These are phyloP conservation scores for Silene coronaria DNA, from an alignment of 179 eudicot species.

Conservation along the genomic window DNA sequence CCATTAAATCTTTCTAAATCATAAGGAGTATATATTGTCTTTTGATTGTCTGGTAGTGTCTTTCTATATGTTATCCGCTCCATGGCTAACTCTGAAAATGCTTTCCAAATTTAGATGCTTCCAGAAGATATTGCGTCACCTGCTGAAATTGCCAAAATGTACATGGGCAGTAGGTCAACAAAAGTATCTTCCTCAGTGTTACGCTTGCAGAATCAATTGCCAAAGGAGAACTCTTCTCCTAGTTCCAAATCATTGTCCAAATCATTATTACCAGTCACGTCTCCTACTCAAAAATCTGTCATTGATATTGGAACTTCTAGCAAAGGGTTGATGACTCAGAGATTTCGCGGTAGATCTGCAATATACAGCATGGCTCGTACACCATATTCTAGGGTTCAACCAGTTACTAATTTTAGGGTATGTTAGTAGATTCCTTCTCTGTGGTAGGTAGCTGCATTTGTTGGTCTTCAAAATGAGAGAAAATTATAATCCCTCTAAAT, in stretches of 20 bases:
- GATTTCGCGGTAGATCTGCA: constrained; percentile 81
- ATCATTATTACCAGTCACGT: constrained; percentile 32
- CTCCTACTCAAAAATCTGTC: constrained; percentile 35
- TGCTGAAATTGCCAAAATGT: constrained; percentile 94
- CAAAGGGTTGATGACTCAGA: constrained; percentile 57
- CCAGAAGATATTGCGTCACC: constrained; percentile 71
- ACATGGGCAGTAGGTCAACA: constrained; percentile 69
- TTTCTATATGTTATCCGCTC: not conserved
- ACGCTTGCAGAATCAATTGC: constrained; percentile 37
- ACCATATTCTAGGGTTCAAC: constrained; percentile 57
- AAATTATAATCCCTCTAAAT: too few relatives aligned
- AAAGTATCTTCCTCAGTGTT: constrained; percentile 47
- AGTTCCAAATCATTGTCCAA: constrained; percentile 29
- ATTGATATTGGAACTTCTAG: constrained; percentile 32
- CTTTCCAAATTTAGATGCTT: constrained; percentile 39
- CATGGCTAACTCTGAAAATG: not conserved
- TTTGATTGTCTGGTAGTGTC: constrained; percentile 5
- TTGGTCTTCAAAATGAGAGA: not conserved
- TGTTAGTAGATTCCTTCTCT: constrained; percentile 6
- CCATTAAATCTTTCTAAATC: not conserved
- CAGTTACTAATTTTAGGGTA: constrained; percentile 41
- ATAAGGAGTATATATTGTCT: not conserved
- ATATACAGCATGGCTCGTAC: constrained; percentile 83
- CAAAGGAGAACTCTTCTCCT: constrained; percentile 34
- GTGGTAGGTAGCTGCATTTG: not conserved